Evolutionary conservation across 1,284 basidiomycete genomes (phyloP), one percentile per base, ranked within the genome.

Genomic region (Coriolopsis trogii): DNA sequence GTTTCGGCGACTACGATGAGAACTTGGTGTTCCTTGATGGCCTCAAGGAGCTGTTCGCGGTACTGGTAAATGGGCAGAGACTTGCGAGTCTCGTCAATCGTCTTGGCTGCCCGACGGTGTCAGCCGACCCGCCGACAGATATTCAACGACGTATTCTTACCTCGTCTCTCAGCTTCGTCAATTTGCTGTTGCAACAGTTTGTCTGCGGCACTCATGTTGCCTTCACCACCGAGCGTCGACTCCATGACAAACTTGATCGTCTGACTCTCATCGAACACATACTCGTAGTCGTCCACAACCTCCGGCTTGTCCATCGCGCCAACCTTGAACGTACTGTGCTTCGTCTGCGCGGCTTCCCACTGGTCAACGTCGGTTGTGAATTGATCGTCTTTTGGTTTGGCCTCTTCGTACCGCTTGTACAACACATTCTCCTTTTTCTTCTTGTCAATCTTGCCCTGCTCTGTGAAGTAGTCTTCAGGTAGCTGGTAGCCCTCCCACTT

Each of bases 371-470:
- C 97, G 1, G 95, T 98, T 13, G 93, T 84, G 67, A 98, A 98
- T 63, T 95, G 87, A 64, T 92, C 91, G 56, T 92, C 91, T 67
- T 91, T 89, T 2, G 85, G 87, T 64, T 89, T 91, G 26, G 87
- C 89, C 54, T 99, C 96, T 66, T 96, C 92, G 67, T 98, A 98
- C 28, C 97, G 89, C 63, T 93, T 85, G 68, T 98, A 98, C 43
- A 99, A 72, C 0, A 92, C 95, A 61, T 91, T 89, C 67, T 96
- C 87, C 68, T 98, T 96, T 74, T 94, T 95, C 76, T 97, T 95
- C 72, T 87, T 89, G 79, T 99, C 95, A 56, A 99, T 91, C 70
- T 95, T 96, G n/a, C 97, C 97, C 69, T 98, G 93, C 66, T 98
- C 96, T 0, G 96, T 99, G 63, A 98, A 82, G 67, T 99, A 99